These are phyloP conservation scores for Nicotiana knightiana DNA, from an alignment of 257 asterid species.

Conservation along the genomic window DNA sequence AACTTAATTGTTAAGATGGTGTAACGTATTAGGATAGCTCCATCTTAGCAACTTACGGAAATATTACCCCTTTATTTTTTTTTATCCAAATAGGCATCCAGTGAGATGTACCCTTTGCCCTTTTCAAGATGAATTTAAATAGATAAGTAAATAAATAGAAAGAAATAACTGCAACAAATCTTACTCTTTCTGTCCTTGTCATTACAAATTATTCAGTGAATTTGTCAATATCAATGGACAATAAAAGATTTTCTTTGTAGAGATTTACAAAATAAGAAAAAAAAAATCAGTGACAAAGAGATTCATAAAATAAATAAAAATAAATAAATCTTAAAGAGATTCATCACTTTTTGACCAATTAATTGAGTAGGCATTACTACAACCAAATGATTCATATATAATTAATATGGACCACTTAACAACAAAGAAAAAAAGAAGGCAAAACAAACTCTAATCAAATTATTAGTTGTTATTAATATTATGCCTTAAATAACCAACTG, in stretches of 20 bases:
- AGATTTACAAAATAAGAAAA: background rate
- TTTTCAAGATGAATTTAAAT: background rate
- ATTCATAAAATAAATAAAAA: background rate
- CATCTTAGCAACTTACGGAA: background rate
- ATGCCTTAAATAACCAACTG: background rate
- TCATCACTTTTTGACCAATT: slow-evolving; percentile 20
- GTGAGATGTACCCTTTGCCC: background rate
- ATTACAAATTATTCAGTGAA: background rate
- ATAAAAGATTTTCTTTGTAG: background rate
- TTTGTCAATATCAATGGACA: background rate
- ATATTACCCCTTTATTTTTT: background rate
- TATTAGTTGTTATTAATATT: background rate
- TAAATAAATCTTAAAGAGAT: background rate
- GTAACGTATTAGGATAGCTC: background rate
- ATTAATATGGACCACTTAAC: slow-evolving; percentile 28
- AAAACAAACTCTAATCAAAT: background rate
- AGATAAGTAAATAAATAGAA: background rate
- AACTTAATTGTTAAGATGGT: background rate
- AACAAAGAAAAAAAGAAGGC: background rate
- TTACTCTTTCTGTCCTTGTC: background rate
- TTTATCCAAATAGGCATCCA: background rate
- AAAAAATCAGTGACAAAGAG: background rate
- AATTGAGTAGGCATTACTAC: slow-evolving; percentile 33
- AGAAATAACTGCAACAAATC: background rate
- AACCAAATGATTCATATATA: slow-evolving; percentile 12